Conservation (phyloP, 306 rosid genomes). For the Cicer yamashitae region DNA sequence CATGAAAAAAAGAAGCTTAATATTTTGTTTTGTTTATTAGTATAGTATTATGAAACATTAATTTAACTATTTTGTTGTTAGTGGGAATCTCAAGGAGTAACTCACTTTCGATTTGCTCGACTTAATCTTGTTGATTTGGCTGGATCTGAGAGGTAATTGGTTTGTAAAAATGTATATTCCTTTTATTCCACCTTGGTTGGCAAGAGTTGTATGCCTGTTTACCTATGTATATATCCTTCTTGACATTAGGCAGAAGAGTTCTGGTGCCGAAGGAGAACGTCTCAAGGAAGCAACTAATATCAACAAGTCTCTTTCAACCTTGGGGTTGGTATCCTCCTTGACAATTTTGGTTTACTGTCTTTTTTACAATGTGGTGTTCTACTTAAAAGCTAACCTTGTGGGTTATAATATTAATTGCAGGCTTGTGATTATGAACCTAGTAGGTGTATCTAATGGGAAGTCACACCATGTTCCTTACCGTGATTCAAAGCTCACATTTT, state of each 20-base stretch:
- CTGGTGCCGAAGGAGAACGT: slow-evolving; percentile 99
- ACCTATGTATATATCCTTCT: slow-evolving; percentile 18
- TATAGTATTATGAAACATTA: slow-evolving; percentile 23
- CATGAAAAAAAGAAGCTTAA: slow-evolving; percentile 15
- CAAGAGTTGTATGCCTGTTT: slow-evolving; percentile 1
- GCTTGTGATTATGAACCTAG: slow-evolving; percentile 96
- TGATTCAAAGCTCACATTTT: slow-evolving; percentile 93
- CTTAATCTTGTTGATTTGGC: slow-evolving; percentile 99
- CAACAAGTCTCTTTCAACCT: slow-evolving; percentile 96
- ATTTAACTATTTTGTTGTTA: slow-evolving; percentile 48
- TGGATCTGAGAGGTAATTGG: slow-evolving; percentile 93
- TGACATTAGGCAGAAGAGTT: slow-evolving; percentile 90
- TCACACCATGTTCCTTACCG: slow-evolving; percentile 96
- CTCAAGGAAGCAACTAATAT: slow-evolving; percentile 98
- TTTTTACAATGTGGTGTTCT: slow-evolving; percentile 18
- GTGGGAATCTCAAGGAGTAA: slow-evolving; percentile 99
- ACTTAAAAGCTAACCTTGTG: slow-evolving; percentile 29
- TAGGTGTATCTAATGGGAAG: slow-evolving; percentile 83
- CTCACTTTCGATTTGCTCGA: slow-evolving; percentile 91
- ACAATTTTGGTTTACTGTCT: slow-evolving; percentile 30
- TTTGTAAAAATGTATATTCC: slow-evolving; percentile 11
- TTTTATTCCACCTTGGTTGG: not conserved
- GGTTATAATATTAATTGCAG: slow-evolving; percentile 58
- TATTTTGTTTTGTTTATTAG: slow-evolving; percentile 36
- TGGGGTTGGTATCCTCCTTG: slow-evolving; percentile 67